Evolutionary conservation across 768 basidiomycete genomes (phyloP).

Genomic region (Astraeus odoratus): DNA sequence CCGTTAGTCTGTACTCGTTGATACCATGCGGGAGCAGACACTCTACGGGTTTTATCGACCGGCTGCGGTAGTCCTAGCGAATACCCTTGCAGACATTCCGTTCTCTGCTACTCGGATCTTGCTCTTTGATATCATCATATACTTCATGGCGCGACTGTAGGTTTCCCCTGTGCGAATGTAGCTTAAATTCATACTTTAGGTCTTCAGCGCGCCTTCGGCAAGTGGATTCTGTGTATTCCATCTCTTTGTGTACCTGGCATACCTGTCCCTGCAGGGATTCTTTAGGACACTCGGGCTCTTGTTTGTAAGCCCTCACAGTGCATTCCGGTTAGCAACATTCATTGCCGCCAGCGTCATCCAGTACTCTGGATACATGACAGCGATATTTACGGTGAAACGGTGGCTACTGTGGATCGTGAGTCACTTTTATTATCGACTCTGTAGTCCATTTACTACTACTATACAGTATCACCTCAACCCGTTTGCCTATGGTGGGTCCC

Average conservation of each 20-base stretch:
- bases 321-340: conserved; percentile 51
- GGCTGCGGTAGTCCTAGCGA: conserved; percentile 56
- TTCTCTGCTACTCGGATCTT: conserved; percentile 56
- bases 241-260: conserved; percentile 57
- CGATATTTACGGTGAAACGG: conserved; percentile 61
- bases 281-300: conserved; percentile 68
- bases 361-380: conserved; percentile 68
- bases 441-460: not conserved
- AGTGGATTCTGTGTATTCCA: conserved; percentile 52
- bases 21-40: no score
- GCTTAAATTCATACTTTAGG: conserved; percentile 12
- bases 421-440: conserved; percentile 6
- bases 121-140: conserved; percentile 58
- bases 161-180: conserved; percentile 20
- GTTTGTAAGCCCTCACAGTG: conserved; percentile 47
- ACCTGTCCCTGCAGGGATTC: conserved; percentile 74
- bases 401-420: conserved; percentile 84
- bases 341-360: conserved; percentile 72
- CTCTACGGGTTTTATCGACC: conserved; percentile 62
- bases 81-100: conserved; percentile 62
- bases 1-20: not conserved
- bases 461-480: conserved; percentile 70
- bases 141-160: conserved; percentile 55
- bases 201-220: conserved; percentile 26
- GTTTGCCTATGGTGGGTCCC: conserved; percentile 52